A percentile compares a stretch with the other conserved stretches of the same genome.
These are phyloP conservation scores for Auricularia auricula-judae DNA, from an alignment of 768 basidiomycete species.

Conservation along the genomic window DNA sequence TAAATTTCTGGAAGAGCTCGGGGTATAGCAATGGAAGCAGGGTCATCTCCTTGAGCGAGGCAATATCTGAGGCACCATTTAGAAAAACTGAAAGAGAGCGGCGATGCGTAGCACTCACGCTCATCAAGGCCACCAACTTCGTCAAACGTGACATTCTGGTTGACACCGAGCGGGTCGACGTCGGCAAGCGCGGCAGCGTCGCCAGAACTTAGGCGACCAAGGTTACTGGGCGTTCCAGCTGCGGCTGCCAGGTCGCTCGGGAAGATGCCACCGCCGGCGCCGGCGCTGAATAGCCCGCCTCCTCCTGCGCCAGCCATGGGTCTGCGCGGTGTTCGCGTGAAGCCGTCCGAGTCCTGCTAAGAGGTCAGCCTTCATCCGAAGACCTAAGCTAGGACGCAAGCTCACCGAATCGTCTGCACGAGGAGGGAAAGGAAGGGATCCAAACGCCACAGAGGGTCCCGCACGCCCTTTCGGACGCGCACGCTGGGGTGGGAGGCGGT, in stretches of 20 bases:
- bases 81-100: too few species aligned
- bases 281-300: constrained; percentile 22
- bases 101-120: too few species aligned
- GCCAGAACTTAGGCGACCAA: constrained; percentile 76
- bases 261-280: constrained; percentile 41
- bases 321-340: constrained; percentile 60
- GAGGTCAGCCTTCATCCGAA: not conserved
- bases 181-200: constrained; percentile 75
- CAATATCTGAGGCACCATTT: constrained; percentile 56
- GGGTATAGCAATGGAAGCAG: constrained; percentile 90
- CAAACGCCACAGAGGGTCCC: constrained; percentile 49
- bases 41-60: constrained; percentile 97
- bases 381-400: not conserved
- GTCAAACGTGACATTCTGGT: constrained; percentile 88
- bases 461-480: constrained; percentile 25
- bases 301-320: constrained; percentile 33
- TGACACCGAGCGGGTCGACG: constrained; percentile 90
- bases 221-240: constrained; percentile 72
- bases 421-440: not conserved
- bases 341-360: constrained; percentile 57
- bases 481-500: constrained; percentile 27
- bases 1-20: constrained; percentile 90
- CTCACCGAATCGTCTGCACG: not conserved
- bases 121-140: constrained; percentile 94
- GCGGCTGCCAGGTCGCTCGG: constrained; percentile 52